Conservation (phyloP, 495 filamentous ascomycete genomes). For the Trichoderma gamsii region DNA sequence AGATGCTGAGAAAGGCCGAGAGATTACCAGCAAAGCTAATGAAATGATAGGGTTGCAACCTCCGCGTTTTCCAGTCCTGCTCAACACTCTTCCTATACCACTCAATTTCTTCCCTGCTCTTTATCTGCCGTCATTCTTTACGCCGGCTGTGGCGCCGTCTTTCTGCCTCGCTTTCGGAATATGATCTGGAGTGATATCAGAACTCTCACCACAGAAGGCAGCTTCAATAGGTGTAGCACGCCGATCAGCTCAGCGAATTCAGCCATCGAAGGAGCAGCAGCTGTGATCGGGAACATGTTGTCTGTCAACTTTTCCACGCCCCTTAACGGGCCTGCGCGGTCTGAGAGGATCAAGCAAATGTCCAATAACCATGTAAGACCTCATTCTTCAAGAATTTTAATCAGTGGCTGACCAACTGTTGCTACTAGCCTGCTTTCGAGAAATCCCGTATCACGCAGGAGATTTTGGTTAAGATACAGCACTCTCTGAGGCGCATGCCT, state of each 20-base stretch:
- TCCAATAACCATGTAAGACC: slow-evolving; percentile 14
- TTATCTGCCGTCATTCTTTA: background rate
- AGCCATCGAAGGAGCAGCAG: background rate
- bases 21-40: too few species aligned
- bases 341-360: slow-evolving; percentile 14
- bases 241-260: background rate
- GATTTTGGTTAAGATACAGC: slow-evolving; percentile 11
- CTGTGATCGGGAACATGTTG: background rate
- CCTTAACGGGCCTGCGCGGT: background rate
- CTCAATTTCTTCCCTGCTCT: background rate
- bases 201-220: background rate
- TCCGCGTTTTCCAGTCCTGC: too few species aligned
- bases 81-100: background rate
- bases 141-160: background rate
- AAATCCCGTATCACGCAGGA: slow-evolving; percentile 1
- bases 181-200: background rate
- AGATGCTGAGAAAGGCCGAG: too few species aligned
- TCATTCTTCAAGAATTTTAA: background rate
- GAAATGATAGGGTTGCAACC: too few species aligned
- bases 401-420: background rate
- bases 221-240: background rate
- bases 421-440: background rate
- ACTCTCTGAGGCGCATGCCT: slow-evolving; percentile 13
- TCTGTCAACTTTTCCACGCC: slow-evolving; percentile 15
- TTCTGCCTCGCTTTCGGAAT: background rate